These are phyloP conservation scores for Ophiocordyceps camponoti-rufipedis DNA, from an alignment of 2,329 filamentous ascomycete genomes.

Conservation along the genomic window DNA sequence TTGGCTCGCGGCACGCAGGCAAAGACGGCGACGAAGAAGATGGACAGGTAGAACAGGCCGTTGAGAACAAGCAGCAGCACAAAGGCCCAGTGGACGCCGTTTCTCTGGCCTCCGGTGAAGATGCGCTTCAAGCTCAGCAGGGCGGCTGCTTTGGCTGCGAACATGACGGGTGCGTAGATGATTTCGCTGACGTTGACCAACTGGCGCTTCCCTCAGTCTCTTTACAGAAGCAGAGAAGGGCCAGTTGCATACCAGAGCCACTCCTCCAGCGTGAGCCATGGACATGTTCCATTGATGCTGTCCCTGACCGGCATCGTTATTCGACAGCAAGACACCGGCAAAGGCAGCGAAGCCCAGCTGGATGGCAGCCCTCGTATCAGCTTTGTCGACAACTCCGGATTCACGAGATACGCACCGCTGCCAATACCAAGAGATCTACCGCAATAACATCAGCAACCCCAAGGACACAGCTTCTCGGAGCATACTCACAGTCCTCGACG, in stretches of 20 bases:
- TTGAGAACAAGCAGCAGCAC: background rate
- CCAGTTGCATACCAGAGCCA: background rate
- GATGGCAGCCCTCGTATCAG: background rate
- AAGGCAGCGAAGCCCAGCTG: background rate
- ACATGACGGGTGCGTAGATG: background rate
- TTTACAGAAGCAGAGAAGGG: background rate
- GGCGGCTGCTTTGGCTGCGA: background rate
- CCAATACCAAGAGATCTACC: background rate
- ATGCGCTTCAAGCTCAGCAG: background rate
- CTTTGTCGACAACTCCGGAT: background rate
- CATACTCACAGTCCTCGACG: background rate
- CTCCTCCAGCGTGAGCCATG: background rate
- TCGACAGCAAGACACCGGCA: background rate
- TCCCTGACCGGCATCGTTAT: background rate
- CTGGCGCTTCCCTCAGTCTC: background rate
- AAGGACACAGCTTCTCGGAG: background rate
- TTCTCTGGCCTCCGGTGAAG: background rate
- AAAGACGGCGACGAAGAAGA: background rate
- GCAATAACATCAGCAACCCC: background rate
- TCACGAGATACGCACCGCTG: background rate
- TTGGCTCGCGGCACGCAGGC: background rate
- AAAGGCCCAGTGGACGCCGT: background rate
- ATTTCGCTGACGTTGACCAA: background rate
- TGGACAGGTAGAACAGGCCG: background rate
- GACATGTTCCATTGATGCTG: background rate